Evolutionary conservation across 2,329 filamentous ascomycete genomes (phyloP).

Genomic region (Byssochlamys sp.): DNA sequence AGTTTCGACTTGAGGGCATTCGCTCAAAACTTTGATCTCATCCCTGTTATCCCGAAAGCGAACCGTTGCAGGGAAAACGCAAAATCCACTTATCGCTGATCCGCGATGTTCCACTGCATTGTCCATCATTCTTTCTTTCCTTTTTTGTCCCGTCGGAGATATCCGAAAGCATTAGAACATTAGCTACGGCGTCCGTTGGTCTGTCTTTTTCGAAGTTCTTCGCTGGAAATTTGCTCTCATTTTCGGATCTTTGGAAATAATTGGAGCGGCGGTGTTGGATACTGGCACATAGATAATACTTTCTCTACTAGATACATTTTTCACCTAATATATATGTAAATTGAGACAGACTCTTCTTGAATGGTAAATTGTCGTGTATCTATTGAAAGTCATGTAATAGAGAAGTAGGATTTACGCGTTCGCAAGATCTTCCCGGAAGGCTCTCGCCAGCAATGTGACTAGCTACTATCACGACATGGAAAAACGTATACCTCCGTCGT

Average conservation of each 20-base stretch:
- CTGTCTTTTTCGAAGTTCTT: not conserved
- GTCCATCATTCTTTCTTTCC: not conserved
- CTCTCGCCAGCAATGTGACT: no score
- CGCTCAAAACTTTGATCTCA: constrained; percentile 60
- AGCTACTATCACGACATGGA: no score
- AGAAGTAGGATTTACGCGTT: no score
- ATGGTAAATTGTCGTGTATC: no score
- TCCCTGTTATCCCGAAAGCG: not conserved
- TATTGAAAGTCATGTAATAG: no score
- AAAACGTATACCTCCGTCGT: no score
- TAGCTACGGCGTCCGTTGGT: not conserved
- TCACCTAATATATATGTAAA: constrained; percentile 3
- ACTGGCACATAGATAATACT: not conserved
- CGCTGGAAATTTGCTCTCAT: not conserved
- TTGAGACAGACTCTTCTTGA: not conserved
- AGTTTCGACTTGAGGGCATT: constrained; percentile 84
- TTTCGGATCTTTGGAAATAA: not conserved
- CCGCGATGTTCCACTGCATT: not conserved
- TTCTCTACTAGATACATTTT: not conserved
- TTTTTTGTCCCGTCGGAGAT: not conserved
- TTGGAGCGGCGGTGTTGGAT: not conserved
- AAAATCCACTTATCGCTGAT: not conserved
- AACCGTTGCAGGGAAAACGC: not conserved
- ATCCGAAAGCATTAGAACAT: not conserved
- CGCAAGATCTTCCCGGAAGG: no score